A percentile compares a stretch with the other conserved stretches of the same genome.
phyloP scores from a whole-genome alignment of 306 rosid genomes.

The Vachellia pachyceras region DNA sequence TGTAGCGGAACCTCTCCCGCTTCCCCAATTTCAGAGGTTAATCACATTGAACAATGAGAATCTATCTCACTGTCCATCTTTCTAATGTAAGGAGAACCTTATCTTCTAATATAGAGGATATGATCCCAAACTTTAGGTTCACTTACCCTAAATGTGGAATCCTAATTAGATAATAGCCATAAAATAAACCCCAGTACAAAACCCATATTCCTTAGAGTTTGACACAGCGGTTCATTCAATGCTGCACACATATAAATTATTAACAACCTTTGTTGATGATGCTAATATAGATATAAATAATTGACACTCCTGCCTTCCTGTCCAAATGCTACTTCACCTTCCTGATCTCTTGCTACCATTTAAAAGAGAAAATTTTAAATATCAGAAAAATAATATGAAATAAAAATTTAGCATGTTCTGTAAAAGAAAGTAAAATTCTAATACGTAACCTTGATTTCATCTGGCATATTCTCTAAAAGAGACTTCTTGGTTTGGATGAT shows the following conservation, averaged over 20 bases:
- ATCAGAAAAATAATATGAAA: constrained; percentile 29
- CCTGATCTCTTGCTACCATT: constrained; percentile 82
- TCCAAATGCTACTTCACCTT: constrained; percentile 72
- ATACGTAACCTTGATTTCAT: constrained; percentile 73
- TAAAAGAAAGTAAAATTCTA: constrained; percentile 23
- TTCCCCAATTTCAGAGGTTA: neutral
- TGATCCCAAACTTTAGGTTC: constrained; percentile 14
- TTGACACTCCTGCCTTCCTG: constrained; percentile 65
- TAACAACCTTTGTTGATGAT: constrained; percentile 10
- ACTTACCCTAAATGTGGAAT: constrained; percentile 5
- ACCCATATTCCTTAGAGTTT: constrained; percentile 32
- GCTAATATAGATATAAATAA: constrained; percentile 34
- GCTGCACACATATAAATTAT: constrained; percentile 10
- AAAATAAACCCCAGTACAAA: neutral
- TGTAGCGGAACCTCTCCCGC: neutral
- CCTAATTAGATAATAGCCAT: constrained; percentile 24
- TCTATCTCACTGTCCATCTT: constrained; percentile 23
- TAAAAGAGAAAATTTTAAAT: constrained; percentile 31
- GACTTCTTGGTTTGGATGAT: constrained; percentile 73
- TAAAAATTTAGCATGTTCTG: constrained; percentile 2
- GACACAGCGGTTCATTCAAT: constrained; percentile 18
- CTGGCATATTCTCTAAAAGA: constrained; percentile 74
- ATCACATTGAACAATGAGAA: constrained; percentile 13
- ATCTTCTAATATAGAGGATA: constrained; percentile 22
- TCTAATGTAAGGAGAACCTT: constrained; percentile 1